phyloP scores from a whole-genome alignment of 345 rosid species.

The Xanthoceras sorbifolium region DNA sequence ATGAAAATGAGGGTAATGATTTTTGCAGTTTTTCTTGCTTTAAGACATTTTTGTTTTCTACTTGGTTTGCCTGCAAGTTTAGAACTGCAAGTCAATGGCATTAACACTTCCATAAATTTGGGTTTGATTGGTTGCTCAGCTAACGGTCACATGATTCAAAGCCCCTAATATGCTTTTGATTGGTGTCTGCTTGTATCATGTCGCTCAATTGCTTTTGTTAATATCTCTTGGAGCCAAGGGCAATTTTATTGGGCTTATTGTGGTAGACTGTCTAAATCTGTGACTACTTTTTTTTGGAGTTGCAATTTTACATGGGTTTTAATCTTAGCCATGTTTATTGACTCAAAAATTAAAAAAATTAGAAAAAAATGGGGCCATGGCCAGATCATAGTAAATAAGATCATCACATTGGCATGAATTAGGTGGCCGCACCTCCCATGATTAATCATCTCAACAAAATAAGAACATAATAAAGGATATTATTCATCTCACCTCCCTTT shows the following conservation, averaged over 20 bases:
- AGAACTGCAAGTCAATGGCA: slow-evolving; percentile 15
- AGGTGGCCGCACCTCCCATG: not conserved
- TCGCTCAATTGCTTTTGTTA: not conserved
- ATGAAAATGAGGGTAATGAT: not conserved
- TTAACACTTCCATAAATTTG: not conserved
- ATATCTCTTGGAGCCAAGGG: not conserved
- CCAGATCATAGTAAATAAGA: not conserved
- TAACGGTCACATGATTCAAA: slow-evolving; percentile 4
- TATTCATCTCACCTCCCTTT: too few relatives aligned
- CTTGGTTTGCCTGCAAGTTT: not conserved
- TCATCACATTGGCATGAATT: too few relatives aligned
- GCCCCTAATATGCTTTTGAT: not conserved
- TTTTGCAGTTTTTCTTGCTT: not conserved
- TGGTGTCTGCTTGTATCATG: not conserved
- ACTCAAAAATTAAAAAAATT: too few relatives aligned
- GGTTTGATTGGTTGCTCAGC: not conserved
- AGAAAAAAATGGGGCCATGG: too few relatives aligned
- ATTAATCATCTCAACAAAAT: not conserved
- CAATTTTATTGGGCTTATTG: not conserved
- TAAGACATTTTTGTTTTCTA: not conserved
- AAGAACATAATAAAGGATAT: too few relatives aligned
- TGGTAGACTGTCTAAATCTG: not conserved
- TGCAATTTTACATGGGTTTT: not conserved
- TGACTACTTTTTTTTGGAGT: not conserved
- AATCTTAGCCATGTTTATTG: too few relatives aligned